A percentile compares a stretch with the other conserved stretches of the same genome.
Evolutionary conservation across 345 rosid genomes (phyloP).

Genomic region (Eucalyptus polybractea): DNA sequence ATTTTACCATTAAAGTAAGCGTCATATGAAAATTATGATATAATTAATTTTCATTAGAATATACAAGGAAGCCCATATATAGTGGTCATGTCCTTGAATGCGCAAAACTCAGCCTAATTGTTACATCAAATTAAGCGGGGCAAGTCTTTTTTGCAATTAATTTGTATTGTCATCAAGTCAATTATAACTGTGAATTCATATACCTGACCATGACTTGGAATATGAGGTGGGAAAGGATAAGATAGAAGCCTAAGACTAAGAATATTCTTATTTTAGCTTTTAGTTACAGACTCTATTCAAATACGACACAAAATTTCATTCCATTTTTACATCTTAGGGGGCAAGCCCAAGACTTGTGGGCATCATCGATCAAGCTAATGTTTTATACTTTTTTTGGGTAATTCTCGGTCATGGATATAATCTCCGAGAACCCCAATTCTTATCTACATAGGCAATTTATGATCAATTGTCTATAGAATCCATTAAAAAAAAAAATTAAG

Average conservation of each 20-base stretch:
- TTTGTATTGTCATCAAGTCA: background rate
- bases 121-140: background rate
- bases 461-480: background rate
- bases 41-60: background rate
- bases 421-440: background rate
- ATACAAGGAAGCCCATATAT: background rate
- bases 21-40: fast-evolving
- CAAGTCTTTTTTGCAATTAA: background rate
- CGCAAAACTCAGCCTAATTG: background rate
- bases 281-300: background rate
- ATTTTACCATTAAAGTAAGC: fast-evolving
- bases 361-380: background rate
- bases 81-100: background rate
- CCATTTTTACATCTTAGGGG: background rate
- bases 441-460: background rate
- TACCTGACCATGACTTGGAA: background rate
- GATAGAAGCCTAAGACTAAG: background rate
- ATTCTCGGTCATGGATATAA: background rate
- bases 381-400: background rate
- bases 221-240: background rate
- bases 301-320: background rate
- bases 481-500: background rate
- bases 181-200: background rate
- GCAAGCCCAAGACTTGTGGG: background rate
- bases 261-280: background rate